Evolutionary conservation across 2,329 filamentous ascomycete genomes (phyloP), one percentile per base, ranked within the genome.

Genomic region (Trichoderma endophyticum): DNA sequence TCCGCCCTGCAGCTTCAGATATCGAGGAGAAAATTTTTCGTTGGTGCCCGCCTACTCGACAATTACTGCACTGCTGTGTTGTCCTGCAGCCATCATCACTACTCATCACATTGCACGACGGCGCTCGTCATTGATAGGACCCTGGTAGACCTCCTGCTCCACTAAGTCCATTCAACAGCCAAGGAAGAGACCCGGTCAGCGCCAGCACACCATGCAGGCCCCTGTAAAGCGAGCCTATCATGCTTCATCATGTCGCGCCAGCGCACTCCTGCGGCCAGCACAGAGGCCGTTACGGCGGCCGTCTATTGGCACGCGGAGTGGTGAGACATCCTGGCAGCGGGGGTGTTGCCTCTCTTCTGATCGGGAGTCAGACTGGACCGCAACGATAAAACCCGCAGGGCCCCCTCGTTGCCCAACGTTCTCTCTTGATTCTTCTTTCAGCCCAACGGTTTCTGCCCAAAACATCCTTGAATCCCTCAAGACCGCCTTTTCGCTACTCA

Each of bases 381-480:
- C 75, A 76, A 81, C 77, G 78, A 81, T 87, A 87, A 87, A 87
- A 86, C 82, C 84, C 83, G 82, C 82, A 80, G 61, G 78, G 79
- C 81, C 82, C 84, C 85, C 83, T 82, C 80, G 76, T 80, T 78
- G 81, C 82, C 81, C 80, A 81, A 83, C 79, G 43, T 78, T 26
- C 73, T 72, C 64, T 74, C 77, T 75, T 77, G 70, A 71, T 76
- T 77, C 75, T 74, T 76, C 77, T 81, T 81, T 71, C 79, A 82
- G 79, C 82, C 82, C 80, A 81, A 81, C 77, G 69, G 63, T 83
- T 81, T 73, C 77, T 81, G 81, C 82, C 82, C 81, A 82, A 84
- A 70, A 75, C 61, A 73, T 73, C 65, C 60, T 75, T 76, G 73
- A 72, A 69, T 74, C 74, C 70, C 62, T 66, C 71, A 72, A 72